Evolutionary conservation across 495 filamentous ascomycete species (phyloP).

Genomic region (Xylaria sp.): DNA sequence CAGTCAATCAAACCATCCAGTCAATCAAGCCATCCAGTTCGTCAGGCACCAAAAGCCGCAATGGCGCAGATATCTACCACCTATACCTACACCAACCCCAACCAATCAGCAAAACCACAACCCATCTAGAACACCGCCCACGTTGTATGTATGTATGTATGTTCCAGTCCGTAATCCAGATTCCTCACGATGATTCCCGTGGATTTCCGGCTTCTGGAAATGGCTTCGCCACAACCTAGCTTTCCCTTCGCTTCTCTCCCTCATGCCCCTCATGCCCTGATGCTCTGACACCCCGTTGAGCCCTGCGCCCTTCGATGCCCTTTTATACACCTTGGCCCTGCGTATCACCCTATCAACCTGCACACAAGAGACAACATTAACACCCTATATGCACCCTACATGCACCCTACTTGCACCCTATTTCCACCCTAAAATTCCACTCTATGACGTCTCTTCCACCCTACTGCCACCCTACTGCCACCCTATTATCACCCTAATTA

Average conservation of each 20-base stretch:
- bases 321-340: background rate
- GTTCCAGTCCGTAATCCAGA: no score
- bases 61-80: background rate
- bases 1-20: no score
- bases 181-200: background rate
- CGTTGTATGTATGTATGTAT: no score
- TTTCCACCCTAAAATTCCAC: conserved; percentile 15
- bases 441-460: conserved; percentile 10
- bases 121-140: background rate
- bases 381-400: conserved; percentile 14
- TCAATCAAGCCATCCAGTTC: no score
- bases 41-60: background rate
- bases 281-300: no score
- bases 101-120: conserved; percentile 1
- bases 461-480: background rate
- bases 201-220: conserved; percentile 6
- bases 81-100: background rate
- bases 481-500: background rate
- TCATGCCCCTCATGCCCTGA: background rate
- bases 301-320: background rate
- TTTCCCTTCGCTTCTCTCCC: background rate
- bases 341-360: background rate
- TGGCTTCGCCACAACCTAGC: background rate
- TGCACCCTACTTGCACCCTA: conserved; percentile 19
- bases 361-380: background rate